Conservation (phyloP, 2,329 filamentous ascomycete genomes). For the Xylaria polymorpha region DNA sequence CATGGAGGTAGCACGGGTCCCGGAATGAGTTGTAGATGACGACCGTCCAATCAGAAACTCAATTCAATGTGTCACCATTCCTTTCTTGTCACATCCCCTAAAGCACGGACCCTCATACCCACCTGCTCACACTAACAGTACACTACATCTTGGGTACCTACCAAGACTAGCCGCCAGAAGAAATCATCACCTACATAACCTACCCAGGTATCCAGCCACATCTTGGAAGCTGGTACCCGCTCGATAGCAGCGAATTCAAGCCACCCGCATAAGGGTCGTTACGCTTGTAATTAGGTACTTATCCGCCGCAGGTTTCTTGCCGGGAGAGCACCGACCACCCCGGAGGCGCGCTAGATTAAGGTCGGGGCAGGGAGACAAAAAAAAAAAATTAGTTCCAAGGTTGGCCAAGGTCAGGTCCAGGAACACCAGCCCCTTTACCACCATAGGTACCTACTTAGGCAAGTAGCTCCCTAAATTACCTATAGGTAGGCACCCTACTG, state of each 20-base stretch:
- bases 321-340: conserved; percentile 11
- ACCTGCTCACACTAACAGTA: too few relatives aligned
- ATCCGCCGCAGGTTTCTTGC: background rate
- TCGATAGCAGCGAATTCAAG: background rate
- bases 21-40: conserved; percentile 13
- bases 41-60: conserved; percentile 19
- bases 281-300: background rate
- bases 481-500: conserved; percentile 11
- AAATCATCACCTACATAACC: background rate
- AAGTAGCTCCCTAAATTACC: conserved; percentile 2
- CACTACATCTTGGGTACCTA: background rate
- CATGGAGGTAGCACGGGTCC: background rate
- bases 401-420: conserved; percentile 3
- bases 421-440: conserved; percentile 29
- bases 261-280: background rate
- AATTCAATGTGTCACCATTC: conserved; percentile 8
- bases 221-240: conserved; percentile 2
- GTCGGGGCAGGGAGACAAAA: background rate
- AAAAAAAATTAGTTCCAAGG: background rate
- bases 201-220: conserved; percentile 4
- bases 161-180: background rate
- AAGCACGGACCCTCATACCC: conserved; percentile 19
- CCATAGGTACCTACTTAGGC: background rate
- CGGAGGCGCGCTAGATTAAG: background rate
- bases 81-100: conserved; percentile 19